Evolutionary conservation across 2,329 filamentous ascomycete genomes (phyloP).

Genomic region (Tolypocladium sp.): DNA sequence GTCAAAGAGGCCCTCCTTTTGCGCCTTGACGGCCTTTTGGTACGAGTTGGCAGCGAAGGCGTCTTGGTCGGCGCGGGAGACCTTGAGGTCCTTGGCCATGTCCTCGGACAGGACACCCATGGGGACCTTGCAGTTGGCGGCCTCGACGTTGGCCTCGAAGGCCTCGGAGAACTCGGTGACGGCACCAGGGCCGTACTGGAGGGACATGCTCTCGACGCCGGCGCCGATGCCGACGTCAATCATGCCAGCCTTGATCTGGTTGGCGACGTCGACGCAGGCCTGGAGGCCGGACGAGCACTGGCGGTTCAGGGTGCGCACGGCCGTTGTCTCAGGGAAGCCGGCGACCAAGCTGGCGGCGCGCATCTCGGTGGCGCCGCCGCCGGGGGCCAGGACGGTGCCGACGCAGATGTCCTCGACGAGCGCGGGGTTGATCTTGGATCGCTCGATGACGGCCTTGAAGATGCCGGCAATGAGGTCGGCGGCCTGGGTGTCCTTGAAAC

Average conservation of each 20-base stretch:
- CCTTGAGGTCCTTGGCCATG: slow-evolving; percentile 80
- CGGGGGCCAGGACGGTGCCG: slow-evolving; percentile 82
- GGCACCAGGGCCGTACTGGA: slow-evolving; percentile 80
- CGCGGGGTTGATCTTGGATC: slow-evolving; percentile 79
- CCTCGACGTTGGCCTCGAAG: slow-evolving; percentile 70
- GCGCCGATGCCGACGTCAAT: slow-evolving; percentile 92
- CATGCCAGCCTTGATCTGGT: slow-evolving; percentile 84
- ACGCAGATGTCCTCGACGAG: slow-evolving; percentile 90
- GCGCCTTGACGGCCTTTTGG: slow-evolving; percentile 79
- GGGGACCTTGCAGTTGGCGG: slow-evolving; percentile 93
- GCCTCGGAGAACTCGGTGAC: slow-evolving; percentile 90
- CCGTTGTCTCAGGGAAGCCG: slow-evolving; percentile 76
- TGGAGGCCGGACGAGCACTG: slow-evolving; percentile 93
- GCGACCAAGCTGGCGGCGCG: slow-evolving; percentile 83
- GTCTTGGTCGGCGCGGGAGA: slow-evolving; percentile 70
- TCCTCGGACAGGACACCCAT: slow-evolving; percentile 92
- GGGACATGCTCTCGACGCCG: slow-evolving; percentile 93
- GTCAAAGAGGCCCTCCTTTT: slow-evolving; percentile 82
- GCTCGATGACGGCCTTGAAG: slow-evolving; percentile 71
- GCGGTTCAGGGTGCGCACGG: slow-evolving; percentile 83
- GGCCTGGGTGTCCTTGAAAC: slow-evolving; percentile 88
- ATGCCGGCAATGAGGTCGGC: slow-evolving; percentile 79
- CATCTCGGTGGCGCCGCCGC: slow-evolving; percentile 94
- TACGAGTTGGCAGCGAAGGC: slow-evolving; percentile 91
- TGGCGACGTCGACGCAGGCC: slow-evolving; percentile 87